These are phyloP conservation scores for Cornus florida DNA, from an alignment of 148 eudicot genomes.

Conservation along the genomic window DNA sequence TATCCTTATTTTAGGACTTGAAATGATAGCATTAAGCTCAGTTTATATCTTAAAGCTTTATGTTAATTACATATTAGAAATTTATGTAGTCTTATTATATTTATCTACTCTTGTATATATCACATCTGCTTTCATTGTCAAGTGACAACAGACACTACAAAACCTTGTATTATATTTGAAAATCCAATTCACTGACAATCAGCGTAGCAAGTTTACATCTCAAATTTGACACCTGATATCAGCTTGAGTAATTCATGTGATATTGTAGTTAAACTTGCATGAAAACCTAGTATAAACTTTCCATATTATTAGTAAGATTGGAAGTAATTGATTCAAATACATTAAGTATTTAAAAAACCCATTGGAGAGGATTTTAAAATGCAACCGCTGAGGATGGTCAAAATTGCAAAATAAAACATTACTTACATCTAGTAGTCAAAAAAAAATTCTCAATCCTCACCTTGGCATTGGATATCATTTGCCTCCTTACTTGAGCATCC, in stretches of 20 bases:
- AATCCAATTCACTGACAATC: not conserved
- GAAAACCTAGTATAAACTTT: not conserved
- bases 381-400: not conserved
- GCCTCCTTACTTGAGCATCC: slow-evolving; percentile 67
- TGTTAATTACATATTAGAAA: not conserved
- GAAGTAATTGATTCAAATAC: not conserved
- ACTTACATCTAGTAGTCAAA: not conserved
- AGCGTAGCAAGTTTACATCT: not conserved
- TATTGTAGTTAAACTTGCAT: not conserved
- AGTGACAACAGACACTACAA: not conserved
- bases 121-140: not conserved
- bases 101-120: not conserved
- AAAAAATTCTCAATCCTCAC: slow-evolving; percentile 25
- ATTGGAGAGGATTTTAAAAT: not conserved
- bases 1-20: not conserved
- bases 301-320: not conserved
- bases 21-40: not conserved
- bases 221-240: not conserved
- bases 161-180: not conserved
- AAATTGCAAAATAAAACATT: not conserved
- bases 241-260: not conserved
- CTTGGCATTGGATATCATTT: slow-evolving; percentile 76
- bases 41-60: not conserved
- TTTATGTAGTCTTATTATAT: not conserved
- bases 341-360: not conserved